phyloP scores from a whole-genome alignment of 306 rosid genomes.

The Trifolium subterraneum region DNA sequence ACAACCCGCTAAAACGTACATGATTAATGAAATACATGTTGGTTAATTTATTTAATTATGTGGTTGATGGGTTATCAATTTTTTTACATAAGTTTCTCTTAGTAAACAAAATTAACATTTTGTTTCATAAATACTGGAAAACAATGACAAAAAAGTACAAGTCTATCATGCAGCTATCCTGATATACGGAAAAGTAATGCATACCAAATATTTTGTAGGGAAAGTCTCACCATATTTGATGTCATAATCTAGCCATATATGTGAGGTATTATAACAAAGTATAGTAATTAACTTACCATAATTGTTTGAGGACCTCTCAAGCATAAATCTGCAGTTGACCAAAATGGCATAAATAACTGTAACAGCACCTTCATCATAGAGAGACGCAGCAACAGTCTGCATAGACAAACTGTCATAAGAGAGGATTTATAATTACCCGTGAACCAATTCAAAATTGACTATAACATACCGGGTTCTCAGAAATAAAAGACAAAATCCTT shows the following conservation, averaged over 20 bases:
- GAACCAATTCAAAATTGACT: slow-evolving; percentile 35
- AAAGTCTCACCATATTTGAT: background rate
- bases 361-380: slow-evolving; percentile 91
- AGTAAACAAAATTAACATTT: slow-evolving; percentile 23
- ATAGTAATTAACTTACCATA: slow-evolving; percentile 62
- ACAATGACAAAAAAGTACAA: background rate
- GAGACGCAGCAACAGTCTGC: slow-evolving; percentile 81
- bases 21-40: background rate
- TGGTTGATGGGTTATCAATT: background rate
- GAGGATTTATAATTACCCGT: slow-evolving; percentile 32
- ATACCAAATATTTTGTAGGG: background rate
- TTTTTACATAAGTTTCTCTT: background rate
- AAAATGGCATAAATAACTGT: slow-evolving; percentile 79
- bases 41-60: background rate
- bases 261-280: slow-evolving; percentile 13
- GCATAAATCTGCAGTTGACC: slow-evolving; percentile 90
- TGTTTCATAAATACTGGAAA: slow-evolving; percentile 19
- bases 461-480: slow-evolving; percentile 87
- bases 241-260: slow-evolving; percentile 15
- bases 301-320: slow-evolving; percentile 91
- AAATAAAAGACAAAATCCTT: slow-evolving; percentile 91
- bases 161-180: slow-evolving; percentile 8
- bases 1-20: background rate
- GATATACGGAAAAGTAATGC: slow-evolving; percentile 16
- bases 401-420: slow-evolving; percentile 46